Base-by-base conservation (phyloP, 129 eudicot species). In the sunflower (Helianthus annuus) region DNA sequence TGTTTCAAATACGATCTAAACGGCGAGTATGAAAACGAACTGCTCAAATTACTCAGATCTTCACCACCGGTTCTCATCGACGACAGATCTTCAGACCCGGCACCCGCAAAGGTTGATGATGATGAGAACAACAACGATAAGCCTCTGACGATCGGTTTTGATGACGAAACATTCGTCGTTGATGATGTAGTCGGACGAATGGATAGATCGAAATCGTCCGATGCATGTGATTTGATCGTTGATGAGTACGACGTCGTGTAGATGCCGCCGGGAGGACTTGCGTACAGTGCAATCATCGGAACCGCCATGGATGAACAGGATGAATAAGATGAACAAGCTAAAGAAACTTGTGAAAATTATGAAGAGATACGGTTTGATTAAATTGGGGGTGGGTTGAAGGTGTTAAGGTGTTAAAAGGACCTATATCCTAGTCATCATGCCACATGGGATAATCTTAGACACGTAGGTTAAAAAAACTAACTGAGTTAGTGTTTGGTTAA, bases 231-330 rank as follows among this genome's bases (percentile, higher is more conserved):
- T 7, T 59, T 59, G 42, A 59, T 29, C 17, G 29, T 40, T 1
- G 16, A 59, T 27, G 64, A 39, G 32, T 77, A 69, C 3, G 76
- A 65, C 22, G 76, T 62, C 19, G 78, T 61, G 76, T 86, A 74
- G 13, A 88, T 61, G 53, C 90, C 87, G 57, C 84, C 71, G 2
- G 94, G 95, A 34, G 96, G 90, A 46, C 84, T 88, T 55, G 89
- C 85, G 74, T 89, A 92, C 22, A 90, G 85, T 15, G 97, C 96
- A 7, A 95, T 88, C 4, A 96, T 79, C 32, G 99, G 83, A 66
- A 90, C 97, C 83, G 91, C 87, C 99, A 95, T 95, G 46, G 69
- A 27, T 77, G 67, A 77, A 8, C 45, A 44, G 29, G 29, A 24
- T 24, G 29, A 24, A 24, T 24, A 24, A 24, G 29, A 24, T 24